phyloP scores from a whole-genome alignment of 306 rosid genomes.

The Dalbergia cultrata region DNA sequence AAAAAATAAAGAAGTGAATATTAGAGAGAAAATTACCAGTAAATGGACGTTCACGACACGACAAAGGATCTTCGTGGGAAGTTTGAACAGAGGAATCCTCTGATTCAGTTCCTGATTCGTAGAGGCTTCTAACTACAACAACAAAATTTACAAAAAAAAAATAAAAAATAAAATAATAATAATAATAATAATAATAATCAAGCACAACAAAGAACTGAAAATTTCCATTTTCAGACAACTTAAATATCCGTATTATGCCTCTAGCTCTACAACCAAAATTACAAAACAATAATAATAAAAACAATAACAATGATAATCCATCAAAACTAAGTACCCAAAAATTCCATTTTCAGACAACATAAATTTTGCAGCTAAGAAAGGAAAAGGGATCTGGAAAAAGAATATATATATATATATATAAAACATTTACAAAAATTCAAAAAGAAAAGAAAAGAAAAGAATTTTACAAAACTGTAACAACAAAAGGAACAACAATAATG shows the following conservation, averaged over 20 bases:
- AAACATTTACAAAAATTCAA: not conserved
- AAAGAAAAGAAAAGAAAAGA: slow-evolving; percentile 25
- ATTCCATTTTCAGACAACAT: slow-evolving; percentile 11
- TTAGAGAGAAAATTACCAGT: slow-evolving; percentile 60
- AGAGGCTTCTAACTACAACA: slow-evolving; percentile 83
- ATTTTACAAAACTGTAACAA: not conserved
- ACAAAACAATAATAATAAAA: no score
- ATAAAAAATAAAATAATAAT: no score
- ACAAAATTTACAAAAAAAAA: not conserved
- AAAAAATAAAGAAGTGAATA: not conserved
- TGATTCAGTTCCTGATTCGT: slow-evolving; percentile 87
- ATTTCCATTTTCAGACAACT: not conserved
- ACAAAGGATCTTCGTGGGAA: slow-evolving; percentile 89
- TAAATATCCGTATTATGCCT: not conserved
- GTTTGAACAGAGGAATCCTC: slow-evolving; percentile 77
- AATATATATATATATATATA: not conserved
- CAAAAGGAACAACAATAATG: not conserved
- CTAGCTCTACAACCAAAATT: not conserved
- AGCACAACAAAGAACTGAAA: not conserved
- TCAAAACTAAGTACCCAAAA: not conserved
- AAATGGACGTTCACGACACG: slow-evolving; percentile 66
- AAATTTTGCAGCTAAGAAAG: not conserved
- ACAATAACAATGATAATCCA: not conserved
- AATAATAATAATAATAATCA: not conserved
- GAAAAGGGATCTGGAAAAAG: not conserved